Conservation (phyloP, 2,329 filamentous ascomycete species). For the Dothiorella sarmentorum region DNA sequence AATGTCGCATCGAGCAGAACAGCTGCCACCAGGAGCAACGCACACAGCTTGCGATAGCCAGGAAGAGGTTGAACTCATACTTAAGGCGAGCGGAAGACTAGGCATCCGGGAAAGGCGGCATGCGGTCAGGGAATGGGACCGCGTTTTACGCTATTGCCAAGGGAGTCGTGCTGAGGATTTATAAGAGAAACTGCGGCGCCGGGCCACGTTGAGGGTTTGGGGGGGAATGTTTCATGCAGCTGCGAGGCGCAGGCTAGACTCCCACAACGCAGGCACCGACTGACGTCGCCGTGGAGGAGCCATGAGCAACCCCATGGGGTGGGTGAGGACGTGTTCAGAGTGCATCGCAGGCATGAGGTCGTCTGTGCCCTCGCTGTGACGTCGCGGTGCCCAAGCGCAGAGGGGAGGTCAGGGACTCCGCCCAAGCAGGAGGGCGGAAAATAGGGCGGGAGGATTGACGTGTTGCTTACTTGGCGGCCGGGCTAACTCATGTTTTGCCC, state of each 20-base stretch:
- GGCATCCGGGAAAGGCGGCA: conserved; percentile 5
- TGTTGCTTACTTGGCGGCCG: conserved; percentile 10
- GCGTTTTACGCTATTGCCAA: conserved; percentile 1
- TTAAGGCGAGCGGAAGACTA: background rate
- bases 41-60: too few species aligned
- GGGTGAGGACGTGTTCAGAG: background rate
- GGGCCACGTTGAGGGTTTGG: background rate
- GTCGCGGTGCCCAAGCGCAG: background rate
- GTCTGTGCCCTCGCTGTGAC: background rate
- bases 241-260: background rate
- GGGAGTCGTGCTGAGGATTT: background rate
- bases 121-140: background rate
- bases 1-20: too few species aligned
- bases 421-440: background rate
- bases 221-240: background rate
- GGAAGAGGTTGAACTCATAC: too few species aligned
- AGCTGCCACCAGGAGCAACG: background rate
- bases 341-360: background rate
- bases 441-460: background rate
- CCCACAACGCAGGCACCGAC: background rate
- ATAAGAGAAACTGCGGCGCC: conserved; percentile 11
- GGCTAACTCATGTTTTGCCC: background rate
- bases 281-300: background rate
- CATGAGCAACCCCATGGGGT: background rate
- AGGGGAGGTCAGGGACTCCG: background rate